Base-by-base conservation (phyloP, 2,329 filamentous ascomycete species). In the Aspergillus intermedius region DNA sequence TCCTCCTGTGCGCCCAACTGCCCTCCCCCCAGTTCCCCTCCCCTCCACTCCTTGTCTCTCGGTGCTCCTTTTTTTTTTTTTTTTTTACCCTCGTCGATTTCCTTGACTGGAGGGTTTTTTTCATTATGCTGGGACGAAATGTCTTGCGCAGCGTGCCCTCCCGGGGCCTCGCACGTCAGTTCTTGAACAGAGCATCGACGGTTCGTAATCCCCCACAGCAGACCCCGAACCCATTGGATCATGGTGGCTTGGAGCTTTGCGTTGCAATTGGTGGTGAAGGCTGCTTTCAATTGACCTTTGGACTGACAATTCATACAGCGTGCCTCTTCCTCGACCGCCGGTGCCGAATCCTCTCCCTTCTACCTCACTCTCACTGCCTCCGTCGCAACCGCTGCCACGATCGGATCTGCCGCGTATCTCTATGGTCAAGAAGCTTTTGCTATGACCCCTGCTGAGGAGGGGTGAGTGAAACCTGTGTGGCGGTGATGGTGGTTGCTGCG, bases 391-490 rank as follows among this genome's bases (percentile, higher is more conserved):
- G 83, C 86, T 63, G 80, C 90, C 67, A 89, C 91, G 64, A 78
- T 88, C 73, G 91, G 90, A 64, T 91, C 91, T 60, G 84, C 91
- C 66, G 91, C 88, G 78, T 95, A 91, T 74, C 84, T 95, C 63
- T 97, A 95, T 74, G 93, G 91, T 66, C 83, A 88, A 64, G 84
- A 87, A 64, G 86, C 88, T 55, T 82, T 89, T 73, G 93, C 93
- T 63, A 87, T 87, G 84, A 91, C 91, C 63, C 90, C 89, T 57
- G 87, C 87, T 67, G 93, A 98, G 79, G 93, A 98, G 83, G 93
- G 93, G 93, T 98, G 80, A 85, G 91, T 87, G 39, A 47, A 52
- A 40, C 37, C 37, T 21, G 25, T 30, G 9, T 30, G 8, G 10
- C 12, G 10, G 43, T 45, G 32, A 44, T 35, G 39, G 15, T 47